Evolutionary conservation across 805 yeast genomes (phyloP).

Genomic region (Grigorovia humatica): DNA sequence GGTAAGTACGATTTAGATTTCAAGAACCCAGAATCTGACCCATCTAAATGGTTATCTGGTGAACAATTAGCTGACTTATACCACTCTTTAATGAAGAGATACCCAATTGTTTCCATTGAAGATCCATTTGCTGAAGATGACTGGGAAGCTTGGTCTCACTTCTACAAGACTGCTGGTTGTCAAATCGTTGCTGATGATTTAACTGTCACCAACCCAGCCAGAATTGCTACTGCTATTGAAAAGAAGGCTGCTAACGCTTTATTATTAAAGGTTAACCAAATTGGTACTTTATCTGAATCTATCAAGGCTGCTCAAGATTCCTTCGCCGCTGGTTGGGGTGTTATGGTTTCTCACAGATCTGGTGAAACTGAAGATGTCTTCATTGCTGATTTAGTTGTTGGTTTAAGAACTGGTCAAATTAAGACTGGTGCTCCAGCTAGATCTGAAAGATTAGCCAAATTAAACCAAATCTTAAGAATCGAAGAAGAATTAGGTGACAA

Average conservation of each 20-base stretch:
- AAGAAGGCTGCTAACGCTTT: constrained; percentile 92
- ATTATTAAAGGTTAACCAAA: constrained; percentile 96
- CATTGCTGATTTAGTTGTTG: constrained; percentile 96
- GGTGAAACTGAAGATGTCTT: constrained; percentile 99
- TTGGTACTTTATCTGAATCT: constrained; percentile 93
- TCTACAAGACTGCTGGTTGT: constrained; percentile 62
- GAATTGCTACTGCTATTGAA: constrained; percentile 93
- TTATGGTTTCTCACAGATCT: constrained; percentile 99
- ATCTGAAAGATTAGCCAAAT: constrained; percentile 98
- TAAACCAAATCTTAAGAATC: constrained; percentile 95
- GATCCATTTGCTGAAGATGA: constrained; percentile 99
- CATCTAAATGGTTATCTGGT: constrained; percentile 85
- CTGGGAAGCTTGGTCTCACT: constrained; percentile 96
- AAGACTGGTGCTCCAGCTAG: constrained; percentile 99
- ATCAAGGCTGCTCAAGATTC: constrained; percentile 95
- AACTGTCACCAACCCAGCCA: constrained; percentile 94
- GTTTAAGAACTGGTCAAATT: constrained; percentile 97
- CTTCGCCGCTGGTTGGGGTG: constrained; percentile 97
- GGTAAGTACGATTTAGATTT: constrained; percentile 96
- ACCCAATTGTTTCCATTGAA: constrained; percentile 97
- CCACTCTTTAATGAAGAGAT: constrained; percentile 66
- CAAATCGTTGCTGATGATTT: constrained; percentile 97
- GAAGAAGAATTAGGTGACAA: constrained; percentile 98
- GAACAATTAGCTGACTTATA: constrained; percentile 78
- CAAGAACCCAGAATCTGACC: constrained; percentile 92